Evolutionary conservation across 495 filamentous ascomycete genomes (phyloP), one percentile per base, ranked within the genome.

Genomic region (Tetracladium setigerum): DNA sequence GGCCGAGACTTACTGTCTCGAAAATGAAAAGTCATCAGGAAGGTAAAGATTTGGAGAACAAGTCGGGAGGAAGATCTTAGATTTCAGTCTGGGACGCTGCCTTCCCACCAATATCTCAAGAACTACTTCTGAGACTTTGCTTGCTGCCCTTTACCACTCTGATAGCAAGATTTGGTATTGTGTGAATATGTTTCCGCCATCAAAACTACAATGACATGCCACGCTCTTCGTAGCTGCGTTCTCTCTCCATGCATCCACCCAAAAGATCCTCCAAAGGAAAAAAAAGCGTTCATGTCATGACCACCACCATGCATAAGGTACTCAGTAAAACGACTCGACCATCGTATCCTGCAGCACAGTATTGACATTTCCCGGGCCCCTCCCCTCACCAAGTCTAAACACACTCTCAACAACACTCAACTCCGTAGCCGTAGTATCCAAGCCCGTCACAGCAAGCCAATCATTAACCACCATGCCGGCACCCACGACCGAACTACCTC

Each of bases 391-490:
- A 27, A 98, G 67, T 50, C 88, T 76, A 67, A 98, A 98, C 40
- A 98, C 90, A 56, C 81, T 87, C 76, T 98, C 92, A 32, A 98
- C 78, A 50, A 98, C 92, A 58, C 86, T 94, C 61, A 98, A 68
- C 69, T 98, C 92, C 6, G 92, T 95, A 10, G 92, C 92, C 18
- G 92, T 98, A 12, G 92, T 98, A 62, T 97, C 94, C 38, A 96
- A 69, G 9, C 92, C 88, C 2, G 89, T 94, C n/a, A 98, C 87
- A 8, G 92, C 94, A 67, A 97, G 77, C 92, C 92, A 97, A 71
- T 98, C 92, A 62, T 98, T 98, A 46, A 98, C 92, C 9, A 98
- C 92, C 87, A 97, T 95, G 18, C 92, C 92, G 10, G 92, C 92
- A 18, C 92, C 92, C 27, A 98, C 88, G n/a, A 97, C 89, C 35